A percentile compares a stretch with the other conserved stretches of the same genome.
These are phyloP conservation scores for Penicillium psychrofluorescens DNA, from an alignment of 495 filamentous ascomycete genomes.

Conservation along the genomic window DNA sequence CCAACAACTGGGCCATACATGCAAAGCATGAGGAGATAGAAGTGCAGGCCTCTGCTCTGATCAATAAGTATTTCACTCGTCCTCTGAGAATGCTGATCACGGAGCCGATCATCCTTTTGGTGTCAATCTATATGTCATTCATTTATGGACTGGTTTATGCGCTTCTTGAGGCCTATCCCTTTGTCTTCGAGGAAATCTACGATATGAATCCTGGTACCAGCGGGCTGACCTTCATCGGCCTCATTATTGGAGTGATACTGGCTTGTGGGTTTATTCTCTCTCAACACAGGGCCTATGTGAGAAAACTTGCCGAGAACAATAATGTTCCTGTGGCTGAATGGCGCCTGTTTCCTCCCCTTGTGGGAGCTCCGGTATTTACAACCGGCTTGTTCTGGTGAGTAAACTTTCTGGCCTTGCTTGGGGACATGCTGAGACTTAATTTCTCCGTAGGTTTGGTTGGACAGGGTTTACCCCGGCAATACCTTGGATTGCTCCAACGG, in stretches of 20 bases:
- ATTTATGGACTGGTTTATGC: slow-evolving; percentile 40
- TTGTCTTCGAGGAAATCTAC: slow-evolving; percentile 30
- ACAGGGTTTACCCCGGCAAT: slow-evolving; percentile 26
- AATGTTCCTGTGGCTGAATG: slow-evolving; percentile 30
- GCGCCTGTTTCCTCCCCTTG: slow-evolving; percentile 36
- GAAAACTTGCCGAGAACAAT: slow-evolving; percentile 23
- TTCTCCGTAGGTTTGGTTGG: slow-evolving; percentile 32
- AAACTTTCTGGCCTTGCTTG: neutral
- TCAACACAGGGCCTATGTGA: slow-evolving; percentile 20
- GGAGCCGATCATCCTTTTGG: slow-evolving; percentile 38
- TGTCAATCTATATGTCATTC: slow-evolving; percentile 41
- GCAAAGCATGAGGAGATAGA: slow-evolving; percentile 43
- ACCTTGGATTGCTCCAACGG: slow-evolving; percentile 27
- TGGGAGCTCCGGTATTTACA: slow-evolving; percentile 44
- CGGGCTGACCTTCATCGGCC: slow-evolving; percentile 30
- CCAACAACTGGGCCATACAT: slow-evolving; percentile 40
- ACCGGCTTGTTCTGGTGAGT: slow-evolving; percentile 49
- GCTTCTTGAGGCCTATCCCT: slow-evolving; percentile 36
- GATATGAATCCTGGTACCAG: slow-evolving; percentile 28
- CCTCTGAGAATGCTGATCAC: slow-evolving; percentile 37
- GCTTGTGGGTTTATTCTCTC: slow-evolving; percentile 20
- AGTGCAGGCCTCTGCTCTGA: slow-evolving; percentile 24
- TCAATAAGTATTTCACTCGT: slow-evolving; percentile 34
- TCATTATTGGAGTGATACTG: slow-evolving; percentile 28
- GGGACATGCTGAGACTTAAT: neutral